These are phyloP conservation scores for Fusarium nygamai DNA, from an alignment of 2,329 filamentous ascomycete genomes.

Conservation along the genomic window DNA sequence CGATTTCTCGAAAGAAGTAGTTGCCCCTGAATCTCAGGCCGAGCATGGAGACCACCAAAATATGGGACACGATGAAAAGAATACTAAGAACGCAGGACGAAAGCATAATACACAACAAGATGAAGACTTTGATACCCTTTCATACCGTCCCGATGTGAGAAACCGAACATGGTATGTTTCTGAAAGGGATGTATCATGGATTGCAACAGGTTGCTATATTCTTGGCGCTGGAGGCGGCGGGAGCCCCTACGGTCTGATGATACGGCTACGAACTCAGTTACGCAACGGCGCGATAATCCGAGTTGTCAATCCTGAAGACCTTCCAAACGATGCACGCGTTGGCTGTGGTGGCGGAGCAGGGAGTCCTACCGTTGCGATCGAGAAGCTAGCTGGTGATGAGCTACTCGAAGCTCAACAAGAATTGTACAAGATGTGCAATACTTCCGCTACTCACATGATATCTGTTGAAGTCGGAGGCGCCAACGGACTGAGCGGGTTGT, in stretches of 20 bases:
- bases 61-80: constrained; percentile 38
- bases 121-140: constrained; percentile 48
- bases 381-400: constrained; percentile 68
- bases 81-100: neutral
- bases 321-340: constrained; percentile 61
- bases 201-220: constrained; percentile 68
- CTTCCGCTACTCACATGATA: constrained; percentile 65
- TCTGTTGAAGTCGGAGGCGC: constrained; percentile 73
- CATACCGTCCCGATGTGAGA: constrained; percentile 60
- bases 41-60: constrained; percentile 13
- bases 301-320: constrained; percentile 61
- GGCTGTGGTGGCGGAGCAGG: constrained; percentile 67
- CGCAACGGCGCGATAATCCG: constrained; percentile 60
- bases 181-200: constrained; percentile 67
- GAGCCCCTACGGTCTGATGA: constrained; percentile 61
- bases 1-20: constrained; percentile 49
- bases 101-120: neutral
- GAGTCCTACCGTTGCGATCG: constrained; percentile 68
- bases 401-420: constrained; percentile 61
- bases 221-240: constrained; percentile 70
- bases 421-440: constrained; percentile 61
- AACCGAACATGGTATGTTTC: constrained; percentile 66
- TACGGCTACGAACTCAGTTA: constrained; percentile 62
- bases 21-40: neutral
- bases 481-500: constrained; percentile 69